phyloP scores from a whole-genome alignment of 2,329 filamentous ascomycete species.

The Fusarium subglutinans region DNA sequence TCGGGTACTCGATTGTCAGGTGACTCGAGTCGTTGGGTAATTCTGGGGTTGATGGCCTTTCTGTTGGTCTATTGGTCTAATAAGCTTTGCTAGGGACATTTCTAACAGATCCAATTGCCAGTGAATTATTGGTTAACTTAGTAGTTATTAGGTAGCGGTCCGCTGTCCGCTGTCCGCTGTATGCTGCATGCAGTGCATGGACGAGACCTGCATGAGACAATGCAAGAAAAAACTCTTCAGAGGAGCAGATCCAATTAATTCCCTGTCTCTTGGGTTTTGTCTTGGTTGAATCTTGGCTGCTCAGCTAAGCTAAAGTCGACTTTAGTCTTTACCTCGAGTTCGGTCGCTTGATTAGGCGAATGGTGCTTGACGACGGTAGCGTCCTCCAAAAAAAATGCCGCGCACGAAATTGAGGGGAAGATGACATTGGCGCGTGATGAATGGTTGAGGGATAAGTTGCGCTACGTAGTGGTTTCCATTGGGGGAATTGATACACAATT shows the following conservation, averaged over 20 bases:
- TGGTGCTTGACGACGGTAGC: background rate
- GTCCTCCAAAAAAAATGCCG: constrained; percentile 19
- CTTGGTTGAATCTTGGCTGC: background rate
- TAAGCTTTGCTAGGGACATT: constrained; percentile 1
- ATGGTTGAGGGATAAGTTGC: constrained; percentile 10
- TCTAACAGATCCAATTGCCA: background rate
- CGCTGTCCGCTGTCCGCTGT: background rate
- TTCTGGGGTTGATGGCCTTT: constrained; percentile 8
- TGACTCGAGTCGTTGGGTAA: constrained; percentile 1
- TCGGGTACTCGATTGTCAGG: constrained; percentile 9
- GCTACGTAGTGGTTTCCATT: background rate
- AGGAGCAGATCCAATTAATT: background rate
- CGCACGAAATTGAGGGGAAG: constrained; percentile 19
- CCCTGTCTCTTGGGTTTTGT: background rate
- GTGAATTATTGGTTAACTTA: too few relatives aligned
- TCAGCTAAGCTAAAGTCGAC: background rate
- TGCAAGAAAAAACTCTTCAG: constrained; percentile 17
- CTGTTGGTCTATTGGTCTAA: background rate
- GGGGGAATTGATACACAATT: background rate
- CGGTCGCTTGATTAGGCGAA: constrained; percentile 22
- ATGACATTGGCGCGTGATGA: constrained; percentile 24
- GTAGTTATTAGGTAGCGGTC: too few relatives aligned
- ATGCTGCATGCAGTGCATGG: background rate
- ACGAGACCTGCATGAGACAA: background rate
- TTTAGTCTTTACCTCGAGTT: background rate